These are phyloP conservation scores for Trifolium fragiferum DNA, from an alignment of 306 rosid species.

Conservation along the genomic window DNA sequence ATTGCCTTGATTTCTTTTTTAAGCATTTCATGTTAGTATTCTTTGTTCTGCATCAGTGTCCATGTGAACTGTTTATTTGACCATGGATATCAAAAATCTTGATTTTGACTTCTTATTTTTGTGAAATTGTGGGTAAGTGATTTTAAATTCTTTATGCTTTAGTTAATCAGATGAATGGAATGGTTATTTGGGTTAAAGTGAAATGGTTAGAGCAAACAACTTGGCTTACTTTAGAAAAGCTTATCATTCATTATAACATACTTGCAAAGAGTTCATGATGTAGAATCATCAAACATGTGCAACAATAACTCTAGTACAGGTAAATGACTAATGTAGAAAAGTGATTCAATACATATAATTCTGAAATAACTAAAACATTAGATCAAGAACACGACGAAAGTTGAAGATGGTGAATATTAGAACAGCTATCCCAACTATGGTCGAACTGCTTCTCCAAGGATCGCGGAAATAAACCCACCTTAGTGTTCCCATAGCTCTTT, in stretches of 20 bases:
- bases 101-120: constrained; percentile 7
- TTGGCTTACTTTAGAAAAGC: constrained; percentile 5
- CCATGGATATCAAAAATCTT: constrained; percentile 43
- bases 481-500: constrained; percentile 46
- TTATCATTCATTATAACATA: neutral
- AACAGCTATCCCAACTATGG: constrained; percentile 42
- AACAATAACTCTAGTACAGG: constrained; percentile 45
- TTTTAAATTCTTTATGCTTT: constrained; percentile 16
- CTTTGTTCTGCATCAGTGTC: constrained; percentile 29
- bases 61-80: constrained; percentile 28
- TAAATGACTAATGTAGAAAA: neutral
- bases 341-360: neutral
- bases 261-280: neutral
- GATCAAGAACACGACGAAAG: constrained; percentile 33
- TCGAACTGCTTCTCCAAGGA: constrained; percentile 58
- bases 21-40: constrained; percentile 35
- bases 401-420: constrained; percentile 42
- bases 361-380: constrained; percentile 19
- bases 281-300: constrained; percentile 1
- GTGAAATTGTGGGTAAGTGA: constrained; percentile 20
- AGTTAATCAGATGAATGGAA: constrained; percentile 20
- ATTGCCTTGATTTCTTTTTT: constrained; percentile 8
- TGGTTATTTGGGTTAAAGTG: constrained; percentile 15
- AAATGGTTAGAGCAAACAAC: constrained; percentile 22
- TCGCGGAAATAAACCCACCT: constrained; percentile 61